These are phyloP conservation scores for Globisporangium iwayamae DNA, from an alignment of 352 stramenopile genomes.

Conservation along the genomic window DNA sequence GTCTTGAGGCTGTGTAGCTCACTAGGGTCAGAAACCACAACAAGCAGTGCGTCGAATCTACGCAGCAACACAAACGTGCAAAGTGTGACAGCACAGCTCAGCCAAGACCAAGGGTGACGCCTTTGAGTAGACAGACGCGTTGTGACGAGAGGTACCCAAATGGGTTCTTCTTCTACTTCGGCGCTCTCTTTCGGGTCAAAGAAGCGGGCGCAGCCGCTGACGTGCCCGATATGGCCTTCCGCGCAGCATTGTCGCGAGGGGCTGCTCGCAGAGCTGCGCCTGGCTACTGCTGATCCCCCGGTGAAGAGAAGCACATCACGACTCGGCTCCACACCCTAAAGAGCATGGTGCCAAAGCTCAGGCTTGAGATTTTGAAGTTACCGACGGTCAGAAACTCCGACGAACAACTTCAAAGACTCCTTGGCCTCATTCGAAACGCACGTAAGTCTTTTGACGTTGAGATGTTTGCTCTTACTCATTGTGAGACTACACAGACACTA, in stretches of 20 bases:
- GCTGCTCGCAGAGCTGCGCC: background rate
- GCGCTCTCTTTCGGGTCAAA: background rate
- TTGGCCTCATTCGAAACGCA: background rate
- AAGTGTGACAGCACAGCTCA: too few relatives aligned
- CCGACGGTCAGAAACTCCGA: background rate
- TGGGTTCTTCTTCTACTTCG: background rate
- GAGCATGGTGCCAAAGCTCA: background rate
- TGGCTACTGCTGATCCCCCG: too few relatives aligned
- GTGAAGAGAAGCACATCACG: too few relatives aligned
- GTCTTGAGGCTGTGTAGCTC: too few relatives aligned
- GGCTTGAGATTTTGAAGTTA: background rate
- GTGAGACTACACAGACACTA: background rate
- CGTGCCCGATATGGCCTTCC: background rate
- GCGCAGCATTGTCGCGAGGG: too few relatives aligned
- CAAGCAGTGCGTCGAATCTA: too few relatives aligned
- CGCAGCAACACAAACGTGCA: too few relatives aligned
- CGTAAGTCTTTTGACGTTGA: background rate
- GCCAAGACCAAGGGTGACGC: background rate
- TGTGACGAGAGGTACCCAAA: background rate
- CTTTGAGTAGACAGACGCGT: background rate
- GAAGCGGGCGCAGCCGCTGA: background rate
- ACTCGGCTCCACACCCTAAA: background rate
- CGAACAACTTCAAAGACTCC: background rate
- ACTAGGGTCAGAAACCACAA: too few relatives aligned
- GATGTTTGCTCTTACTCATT: background rate